Evolutionary conservation across 108 stramenopile genomes (phyloP).

Genomic region (Stephanodiscus minutulus): DNA sequence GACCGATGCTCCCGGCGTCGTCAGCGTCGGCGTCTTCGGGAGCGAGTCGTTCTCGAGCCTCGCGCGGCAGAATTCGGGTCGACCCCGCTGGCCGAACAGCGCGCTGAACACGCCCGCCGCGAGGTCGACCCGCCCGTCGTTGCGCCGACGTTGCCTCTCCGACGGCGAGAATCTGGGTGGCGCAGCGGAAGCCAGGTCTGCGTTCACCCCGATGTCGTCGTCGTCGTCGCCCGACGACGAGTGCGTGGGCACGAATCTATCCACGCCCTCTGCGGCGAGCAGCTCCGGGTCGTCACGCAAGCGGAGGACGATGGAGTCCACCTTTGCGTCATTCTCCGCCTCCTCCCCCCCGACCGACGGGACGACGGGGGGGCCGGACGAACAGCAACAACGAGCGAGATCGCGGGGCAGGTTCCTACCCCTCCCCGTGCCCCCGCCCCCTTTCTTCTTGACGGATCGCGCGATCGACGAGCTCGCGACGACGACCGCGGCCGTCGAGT

Average conservation of each 20-base stretch:
- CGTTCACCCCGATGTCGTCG: neutral
- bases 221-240: neutral
- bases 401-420: too few species aligned
- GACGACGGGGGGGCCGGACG: too few species aligned
- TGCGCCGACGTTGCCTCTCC: neutral
- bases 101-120: neutral
- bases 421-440: too few species aligned
- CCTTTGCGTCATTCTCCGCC: too few species aligned
- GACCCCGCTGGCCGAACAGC: too few species aligned
- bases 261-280: too few species aligned
- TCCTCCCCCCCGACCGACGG: too few species aligned
- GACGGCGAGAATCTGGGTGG: neutral
- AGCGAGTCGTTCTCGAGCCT: constrained; percentile 23
- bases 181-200: too few species aligned
- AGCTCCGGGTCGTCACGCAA: constrained; percentile 6
- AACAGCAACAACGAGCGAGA: too few species aligned
- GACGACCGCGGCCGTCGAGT: too few species aligned
- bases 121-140: neutral
- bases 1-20: neutral
- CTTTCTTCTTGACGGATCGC: too few species aligned
- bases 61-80: neutral
- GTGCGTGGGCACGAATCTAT: neutral
- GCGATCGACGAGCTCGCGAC: too few species aligned
- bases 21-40: neutral
- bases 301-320: neutral